phyloP scores from a whole-genome alignment of 495 filamentous ascomycete genomes.

The Wilcoxina mikolae region DNA sequence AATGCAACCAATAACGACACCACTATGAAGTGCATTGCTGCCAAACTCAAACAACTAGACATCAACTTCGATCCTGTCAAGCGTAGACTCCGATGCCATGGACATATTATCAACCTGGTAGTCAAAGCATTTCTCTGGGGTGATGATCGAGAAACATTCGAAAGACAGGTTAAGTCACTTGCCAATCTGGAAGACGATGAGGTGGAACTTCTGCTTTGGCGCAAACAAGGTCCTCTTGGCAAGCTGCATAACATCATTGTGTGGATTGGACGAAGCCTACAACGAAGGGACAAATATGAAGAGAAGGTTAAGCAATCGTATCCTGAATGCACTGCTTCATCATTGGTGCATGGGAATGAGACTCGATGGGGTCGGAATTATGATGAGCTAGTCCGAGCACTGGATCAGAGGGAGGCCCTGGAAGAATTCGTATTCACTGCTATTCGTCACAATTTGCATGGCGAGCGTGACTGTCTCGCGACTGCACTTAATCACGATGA shows the following conservation, averaged over 20 bases:
- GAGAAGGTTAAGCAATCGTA: not conserved
- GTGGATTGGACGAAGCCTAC: not conserved
- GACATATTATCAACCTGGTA: not conserved
- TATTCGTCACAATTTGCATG: too few species aligned
- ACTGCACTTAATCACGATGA: not conserved
- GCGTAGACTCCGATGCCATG: not conserved
- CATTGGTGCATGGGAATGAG: not conserved
- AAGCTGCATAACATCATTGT: not conserved
- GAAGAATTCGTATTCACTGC: not conserved
- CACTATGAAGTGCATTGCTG: not conserved
- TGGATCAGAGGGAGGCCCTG: not conserved
- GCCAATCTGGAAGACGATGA: not conserved
- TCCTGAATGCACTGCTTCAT: not conserved
- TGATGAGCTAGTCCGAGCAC: not conserved
- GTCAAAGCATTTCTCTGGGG: not conserved
- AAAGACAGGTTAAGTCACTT: not conserved
- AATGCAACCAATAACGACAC: slow-evolving; percentile 2
- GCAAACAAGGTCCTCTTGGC: not conserved
- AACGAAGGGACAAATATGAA: too few species aligned
- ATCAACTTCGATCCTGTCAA: not conserved
- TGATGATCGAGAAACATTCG: not conserved
- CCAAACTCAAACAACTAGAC: not conserved
- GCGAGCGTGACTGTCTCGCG: too few species aligned
- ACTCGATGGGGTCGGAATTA: not conserved
- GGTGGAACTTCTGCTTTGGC: not conserved